Base-by-base conservation (phyloP, 768 basidiomycete species). In the Mycena maculata region DNA sequence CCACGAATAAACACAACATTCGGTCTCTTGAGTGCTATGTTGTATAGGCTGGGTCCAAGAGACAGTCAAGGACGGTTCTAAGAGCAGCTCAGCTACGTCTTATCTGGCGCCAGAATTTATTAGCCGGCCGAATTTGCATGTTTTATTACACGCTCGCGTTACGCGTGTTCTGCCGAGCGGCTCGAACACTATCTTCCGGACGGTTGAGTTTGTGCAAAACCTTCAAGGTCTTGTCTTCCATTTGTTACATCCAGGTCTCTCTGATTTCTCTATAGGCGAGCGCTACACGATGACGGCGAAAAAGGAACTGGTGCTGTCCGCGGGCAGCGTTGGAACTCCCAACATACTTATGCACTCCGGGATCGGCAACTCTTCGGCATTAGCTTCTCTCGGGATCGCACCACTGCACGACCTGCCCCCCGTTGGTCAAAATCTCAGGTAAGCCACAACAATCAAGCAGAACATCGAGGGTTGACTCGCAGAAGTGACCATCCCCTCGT, bases 281-380 rank as follows among this genome's bases (percentile, higher is more conserved):
- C 64, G 15, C 59, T 59, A 57, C 65, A 58, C 27, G 12, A 31
- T 31, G 11, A 64, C 33, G 2, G 41, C 59, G 18, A 55, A 20
- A 73, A 74, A 73, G 47, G 76, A 77, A 60, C 68, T 76, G 20
- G 55, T 77, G 16, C 65, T 77, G 5, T 76, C 75, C 7, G 76
- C 76, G 25, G 76, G 76, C 12, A 36, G 71, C 2, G 63, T 75
- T 53, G 75, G 72, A 5, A 76, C 75, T 7, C 72, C 75, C 8
- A 62, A 58, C 6, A 65, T 74, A 16, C 66, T 78, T 13, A 49
- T 75, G 62, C 62, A 70, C 11, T 75, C 74, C 13, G 77, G 77
- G n/a, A 74, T 79, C 28, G 78, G 78, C 10, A 66, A 74, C 47
- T 15, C 44, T 0, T 27, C n/a, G 0, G 23, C 30, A 1, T 59